Percentiles rank a stretch among this genome's conserved stretches.
phyloP scores from a whole-genome alignment of 371 early-diverging fungal genomes.

The Phascolomyces articulosus region DNA sequence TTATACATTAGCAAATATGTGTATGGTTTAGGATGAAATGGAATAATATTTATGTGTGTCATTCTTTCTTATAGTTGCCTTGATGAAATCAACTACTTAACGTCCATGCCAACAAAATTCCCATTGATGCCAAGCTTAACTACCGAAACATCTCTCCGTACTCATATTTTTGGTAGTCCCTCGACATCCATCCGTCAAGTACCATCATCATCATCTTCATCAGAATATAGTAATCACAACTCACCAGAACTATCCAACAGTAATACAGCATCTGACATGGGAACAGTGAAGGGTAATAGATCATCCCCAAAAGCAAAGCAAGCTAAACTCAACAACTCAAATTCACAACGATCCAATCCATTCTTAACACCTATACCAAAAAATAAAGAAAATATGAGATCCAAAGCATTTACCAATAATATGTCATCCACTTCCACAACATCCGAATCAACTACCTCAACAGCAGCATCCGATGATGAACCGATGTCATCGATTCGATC shows the following conservation, averaged over 20 bases:
- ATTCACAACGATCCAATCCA: neutral
- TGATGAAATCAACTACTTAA: slow-evolving; percentile 67
- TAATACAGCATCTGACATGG: neutral
- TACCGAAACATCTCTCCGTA: neutral
- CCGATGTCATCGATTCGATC: neutral
- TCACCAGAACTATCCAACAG: neutral
- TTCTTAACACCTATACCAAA: neutral
- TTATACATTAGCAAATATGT: slow-evolving; percentile 7
- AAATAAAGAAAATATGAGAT: neutral
- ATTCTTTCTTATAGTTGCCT: slow-evolving; percentile 47
- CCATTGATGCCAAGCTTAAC: slow-evolving; percentile 26
- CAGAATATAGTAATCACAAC: neutral
- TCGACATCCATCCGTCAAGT: neutral
- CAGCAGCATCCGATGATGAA: neutral
- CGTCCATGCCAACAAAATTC: slow-evolving; percentile 46
- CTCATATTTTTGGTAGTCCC: neutral
- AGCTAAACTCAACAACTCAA: neutral
- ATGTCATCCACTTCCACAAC: neutral
- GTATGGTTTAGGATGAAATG: too few relatives aligned
- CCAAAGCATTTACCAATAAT: neutral
- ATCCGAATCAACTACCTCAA: neutral
- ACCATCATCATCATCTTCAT: slow-evolving; percentile 7
- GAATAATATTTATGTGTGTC: too few relatives aligned
- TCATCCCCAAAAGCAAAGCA: neutral
- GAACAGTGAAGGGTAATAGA: neutral